A percentile compares a stretch with the other conserved stretches of the same genome.
These are phyloP conservation scores for Westerdykella sp. DNA, from an alignment of 2,329 filamentous ascomycete species.

Conservation along the genomic window DNA sequence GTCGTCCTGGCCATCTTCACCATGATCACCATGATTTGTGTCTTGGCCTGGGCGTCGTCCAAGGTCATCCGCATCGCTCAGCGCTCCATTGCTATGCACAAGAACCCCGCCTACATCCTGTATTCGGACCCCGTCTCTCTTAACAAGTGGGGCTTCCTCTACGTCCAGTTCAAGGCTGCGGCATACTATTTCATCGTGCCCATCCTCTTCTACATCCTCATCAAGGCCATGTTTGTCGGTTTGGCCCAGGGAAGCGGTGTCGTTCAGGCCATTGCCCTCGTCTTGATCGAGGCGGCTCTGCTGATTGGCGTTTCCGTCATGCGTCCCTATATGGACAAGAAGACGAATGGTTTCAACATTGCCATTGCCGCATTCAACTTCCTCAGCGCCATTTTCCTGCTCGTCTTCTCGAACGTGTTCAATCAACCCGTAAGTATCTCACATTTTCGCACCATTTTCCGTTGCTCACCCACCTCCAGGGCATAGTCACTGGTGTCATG, in stretches of 20 bases:
- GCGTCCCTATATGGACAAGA: conserved; percentile 98
- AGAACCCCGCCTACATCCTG: conserved; percentile 93
- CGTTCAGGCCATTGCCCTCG: conserved; percentile 72
- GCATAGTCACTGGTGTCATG: conserved; percentile 77
- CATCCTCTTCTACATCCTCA: conserved; percentile 66
- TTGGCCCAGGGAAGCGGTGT: conserved; percentile 65
- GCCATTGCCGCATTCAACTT: conserved; percentile 87
- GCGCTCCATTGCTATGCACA: conserved; percentile 83
- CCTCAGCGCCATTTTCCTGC: conserved; percentile 78
- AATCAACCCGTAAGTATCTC: conserved; percentile 62
- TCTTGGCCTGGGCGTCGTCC: conserved; percentile 77
- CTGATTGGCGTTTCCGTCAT: conserved; percentile 73
- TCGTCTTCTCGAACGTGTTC: conserved; percentile 85
- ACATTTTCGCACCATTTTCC: not conserved
- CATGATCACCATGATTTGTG: conserved; percentile 70
- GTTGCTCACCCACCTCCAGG: conserved; percentile 36
- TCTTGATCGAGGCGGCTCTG: conserved; percentile 74
- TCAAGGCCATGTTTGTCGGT: conserved; percentile 86
- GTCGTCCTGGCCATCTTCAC: conserved; percentile 85
- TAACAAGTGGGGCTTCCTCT: conserved; percentile 98
- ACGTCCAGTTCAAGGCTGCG: conserved; percentile 92
- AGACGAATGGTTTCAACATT: conserved; percentile 95
- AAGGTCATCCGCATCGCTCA: conserved; percentile 88
- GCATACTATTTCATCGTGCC: conserved; percentile 94
- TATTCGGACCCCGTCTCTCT: conserved; percentile 91